phyloP scores from a whole-genome alignment of 257 asterid species.

The Solanum rostratum region DNA sequence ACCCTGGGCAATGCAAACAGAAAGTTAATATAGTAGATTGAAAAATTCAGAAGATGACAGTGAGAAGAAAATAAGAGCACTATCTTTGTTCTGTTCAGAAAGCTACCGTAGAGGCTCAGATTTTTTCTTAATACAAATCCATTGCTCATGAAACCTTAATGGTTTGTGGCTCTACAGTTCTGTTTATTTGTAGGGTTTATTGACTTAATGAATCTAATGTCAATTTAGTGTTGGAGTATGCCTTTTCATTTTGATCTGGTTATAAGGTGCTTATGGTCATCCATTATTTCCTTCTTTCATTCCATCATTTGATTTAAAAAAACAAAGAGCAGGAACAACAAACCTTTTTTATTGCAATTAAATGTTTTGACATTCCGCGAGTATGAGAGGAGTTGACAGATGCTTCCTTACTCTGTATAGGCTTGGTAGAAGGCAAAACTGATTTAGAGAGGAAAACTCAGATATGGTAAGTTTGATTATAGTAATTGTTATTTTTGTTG shows the following conservation, averaged over 20 bases:
- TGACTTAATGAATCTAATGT: not conserved
- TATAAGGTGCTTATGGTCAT: not conserved
- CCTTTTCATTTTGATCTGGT: not conserved
- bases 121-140: not conserved
- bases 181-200: not conserved
- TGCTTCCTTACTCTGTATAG: not conserved
- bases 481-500: not conserved
- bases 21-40: not conserved
- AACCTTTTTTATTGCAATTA: not conserved
- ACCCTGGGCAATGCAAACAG: not conserved
- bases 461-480: not conserved
- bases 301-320: not conserved
- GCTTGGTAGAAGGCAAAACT: not conserved
- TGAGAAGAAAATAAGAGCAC: not conserved
- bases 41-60: not conserved
- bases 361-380: not conserved
- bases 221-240: not conserved
- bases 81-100: not conserved
- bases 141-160: not conserved
- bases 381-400: not conserved
- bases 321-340: not conserved
- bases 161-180: not conserved
- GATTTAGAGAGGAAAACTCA: not conserved
- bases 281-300: not conserved
- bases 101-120: not conserved